Evolutionary conservation across 257 asterid genomes (phyloP).

Genomic region (Nicotiana benthamiana): DNA sequence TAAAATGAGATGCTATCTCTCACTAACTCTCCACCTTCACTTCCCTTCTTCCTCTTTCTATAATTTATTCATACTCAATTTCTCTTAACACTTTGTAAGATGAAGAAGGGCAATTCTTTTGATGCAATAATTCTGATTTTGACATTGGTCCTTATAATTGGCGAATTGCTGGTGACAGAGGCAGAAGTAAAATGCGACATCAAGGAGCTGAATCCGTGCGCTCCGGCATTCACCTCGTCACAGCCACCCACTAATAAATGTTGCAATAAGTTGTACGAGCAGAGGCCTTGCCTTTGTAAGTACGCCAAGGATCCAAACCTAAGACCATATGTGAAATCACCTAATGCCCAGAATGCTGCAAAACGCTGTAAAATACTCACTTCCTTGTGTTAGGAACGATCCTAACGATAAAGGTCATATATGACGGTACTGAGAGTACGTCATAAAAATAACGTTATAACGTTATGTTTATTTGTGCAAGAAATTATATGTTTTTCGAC

Average conservation of each 20-base stretch:
- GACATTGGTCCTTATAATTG: background rate
- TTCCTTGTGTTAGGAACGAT: background rate
- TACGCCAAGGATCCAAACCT: conserved; percentile 13
- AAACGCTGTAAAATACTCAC: background rate
- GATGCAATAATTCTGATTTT: background rate
- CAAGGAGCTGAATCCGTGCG: conserved; percentile 11
- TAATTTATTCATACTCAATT: background rate
- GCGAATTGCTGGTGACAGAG: background rate
- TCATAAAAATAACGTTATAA: background rate
- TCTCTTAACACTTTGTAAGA: background rate
- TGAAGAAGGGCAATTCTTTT: background rate
- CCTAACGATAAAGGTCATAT: background rate
- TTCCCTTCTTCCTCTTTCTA: background rate
- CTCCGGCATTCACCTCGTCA: background rate
- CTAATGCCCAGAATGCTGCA: conserved; percentile 14
- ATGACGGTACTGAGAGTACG: background rate
- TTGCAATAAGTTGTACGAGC: conserved; percentile 16
- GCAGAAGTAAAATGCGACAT: conserved; percentile 11
- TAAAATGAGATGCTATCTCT: background rate
- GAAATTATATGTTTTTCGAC: too few species aligned
- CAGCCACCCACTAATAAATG: conserved; percentile 5
- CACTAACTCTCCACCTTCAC: background rate
- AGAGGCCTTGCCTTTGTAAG: conserved; percentile 25
- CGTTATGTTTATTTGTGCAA: too few species aligned
- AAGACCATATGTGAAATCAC: conserved; percentile 19